phyloP scores from a whole-genome alignment of 306 rosid species.

The Quercus dentata region DNA sequence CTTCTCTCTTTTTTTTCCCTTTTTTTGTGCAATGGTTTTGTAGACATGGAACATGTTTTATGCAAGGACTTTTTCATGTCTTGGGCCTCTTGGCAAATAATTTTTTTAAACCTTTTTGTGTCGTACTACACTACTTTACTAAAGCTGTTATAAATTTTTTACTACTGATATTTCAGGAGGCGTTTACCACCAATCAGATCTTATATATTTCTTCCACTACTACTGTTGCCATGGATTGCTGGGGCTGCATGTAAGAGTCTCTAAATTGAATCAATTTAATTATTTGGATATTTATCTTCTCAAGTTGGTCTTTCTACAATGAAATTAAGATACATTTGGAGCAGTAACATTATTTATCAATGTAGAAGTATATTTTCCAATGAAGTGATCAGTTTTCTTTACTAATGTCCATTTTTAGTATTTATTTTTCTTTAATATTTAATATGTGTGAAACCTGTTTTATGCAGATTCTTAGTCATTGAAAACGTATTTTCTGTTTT shows the following conservation, averaged over 20 bases:
- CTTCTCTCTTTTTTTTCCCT: not conserved
- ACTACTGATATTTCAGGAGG: constrained; percentile 64
- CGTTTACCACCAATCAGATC: constrained; percentile 83
- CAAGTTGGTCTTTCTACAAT: constrained; percentile 5
- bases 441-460: not conserved
- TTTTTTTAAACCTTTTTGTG: not conserved
- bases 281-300: not conserved
- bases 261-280: constrained; percentile 7
- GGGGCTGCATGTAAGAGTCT: constrained; percentile 71
- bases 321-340: constrained; percentile 2
- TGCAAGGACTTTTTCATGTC: not conserved
- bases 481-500: not conserved
- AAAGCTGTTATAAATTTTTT: constrained; percentile 18
- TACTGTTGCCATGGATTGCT: constrained; percentile 81
- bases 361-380: not conserved
- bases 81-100: not conserved
- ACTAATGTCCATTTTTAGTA: not conserved
- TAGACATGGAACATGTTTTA: not conserved
- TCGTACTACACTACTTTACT: not conserved
- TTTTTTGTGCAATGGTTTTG: not conserved
- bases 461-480: not conserved
- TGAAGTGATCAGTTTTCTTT: not conserved
- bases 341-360: not conserved
- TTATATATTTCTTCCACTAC: constrained; percentile 67
- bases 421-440: not conserved